phyloP scores from a whole-genome alignment of 345 rosid genomes.

The Hibiscus mutabilis region DNA sequence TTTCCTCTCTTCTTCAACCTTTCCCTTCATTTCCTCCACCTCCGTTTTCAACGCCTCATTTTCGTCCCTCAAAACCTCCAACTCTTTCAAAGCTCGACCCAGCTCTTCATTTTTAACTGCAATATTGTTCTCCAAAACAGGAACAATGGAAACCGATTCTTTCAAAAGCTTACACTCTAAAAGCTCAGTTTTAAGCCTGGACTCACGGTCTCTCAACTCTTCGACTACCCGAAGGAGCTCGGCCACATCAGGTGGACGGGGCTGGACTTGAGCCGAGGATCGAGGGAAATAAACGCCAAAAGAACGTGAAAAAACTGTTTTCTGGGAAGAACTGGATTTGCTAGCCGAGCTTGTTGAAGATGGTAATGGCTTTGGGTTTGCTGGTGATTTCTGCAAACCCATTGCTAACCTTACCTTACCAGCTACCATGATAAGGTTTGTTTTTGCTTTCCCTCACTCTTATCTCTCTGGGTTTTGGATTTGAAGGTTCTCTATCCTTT shows the following conservation, averaged over 20 bases:
- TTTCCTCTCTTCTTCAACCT: conserved; percentile 26
- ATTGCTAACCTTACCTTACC: conserved; percentile 82
- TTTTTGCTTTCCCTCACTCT: not conserved
- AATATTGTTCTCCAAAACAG: conserved; percentile 56
- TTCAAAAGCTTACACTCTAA: conserved; percentile 60
- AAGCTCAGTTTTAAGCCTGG: conserved; percentile 60
- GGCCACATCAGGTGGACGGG: conserved; percentile 61
- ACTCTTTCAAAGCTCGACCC: conserved; percentile 21
- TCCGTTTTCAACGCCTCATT: conserved; percentile 36
- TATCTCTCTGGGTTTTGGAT: not conserved
- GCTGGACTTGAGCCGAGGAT: conserved; percentile 94
- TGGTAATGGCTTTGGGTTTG: conserved; percentile 36
- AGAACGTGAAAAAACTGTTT: conserved; percentile 55
- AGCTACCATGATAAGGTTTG: conserved; percentile 54
- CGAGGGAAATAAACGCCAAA: conserved; percentile 92
- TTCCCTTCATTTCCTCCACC: conserved; percentile 21
- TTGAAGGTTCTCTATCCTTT: not conserved
- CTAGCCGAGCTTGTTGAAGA: conserved; percentile 29
- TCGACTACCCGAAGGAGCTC: conserved; percentile 84
- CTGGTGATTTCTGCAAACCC: conserved; percentile 77
- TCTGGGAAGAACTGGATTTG: conserved; percentile 28
- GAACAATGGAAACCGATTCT: conserved; percentile 72
- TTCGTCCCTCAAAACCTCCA: conserved; percentile 39
- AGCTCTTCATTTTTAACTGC: conserved; percentile 34
- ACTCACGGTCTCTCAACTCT: conserved; percentile 66